These are phyloP conservation scores for Fraxinus nigra DNA, from an alignment of 305 asterid species.

Conservation along the genomic window DNA sequence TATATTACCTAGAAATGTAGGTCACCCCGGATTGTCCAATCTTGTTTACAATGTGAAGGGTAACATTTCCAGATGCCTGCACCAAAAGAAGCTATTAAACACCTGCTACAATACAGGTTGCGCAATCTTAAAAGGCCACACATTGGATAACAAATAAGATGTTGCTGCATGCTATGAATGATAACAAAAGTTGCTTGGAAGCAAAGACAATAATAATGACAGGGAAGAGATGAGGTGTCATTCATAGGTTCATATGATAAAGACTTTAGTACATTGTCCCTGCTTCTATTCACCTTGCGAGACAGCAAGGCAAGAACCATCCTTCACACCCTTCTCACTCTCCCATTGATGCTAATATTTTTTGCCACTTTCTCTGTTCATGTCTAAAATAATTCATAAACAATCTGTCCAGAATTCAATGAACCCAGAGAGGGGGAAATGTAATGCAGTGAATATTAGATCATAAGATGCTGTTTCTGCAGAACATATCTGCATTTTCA, in stretches of 20 bases:
- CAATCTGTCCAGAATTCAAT: not conserved
- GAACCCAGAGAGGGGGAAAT: not conserved
- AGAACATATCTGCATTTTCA: not conserved
- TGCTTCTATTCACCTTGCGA: not conserved
- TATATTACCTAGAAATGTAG: conserved; percentile 77
- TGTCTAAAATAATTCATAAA: not conserved
- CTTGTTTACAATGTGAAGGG: conserved; percentile 78
- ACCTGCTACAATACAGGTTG: conserved; percentile 17
- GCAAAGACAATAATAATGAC: not conserved
- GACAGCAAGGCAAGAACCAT: not conserved
- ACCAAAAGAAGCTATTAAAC: conserved; percentile 16
- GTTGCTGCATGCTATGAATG: not conserved
- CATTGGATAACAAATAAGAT: not conserved
- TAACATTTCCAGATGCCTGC: conserved; percentile 98
- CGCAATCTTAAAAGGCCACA: conserved; percentile 2
- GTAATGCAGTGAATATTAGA: not conserved
- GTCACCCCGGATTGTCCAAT: conserved; percentile 94
- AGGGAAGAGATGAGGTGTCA: not conserved
- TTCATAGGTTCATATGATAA: not conserved
- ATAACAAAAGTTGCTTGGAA: not conserved
- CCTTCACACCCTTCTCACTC: not conserved
- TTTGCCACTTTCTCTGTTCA: not conserved
- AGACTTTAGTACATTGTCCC: not conserved
- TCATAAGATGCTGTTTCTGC: not conserved
- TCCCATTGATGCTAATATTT: not conserved